These are phyloP conservation scores for Acanthochlamys bracteata DNA, from an alignment of 106 monocot genomes.

Conservation along the genomic window DNA sequence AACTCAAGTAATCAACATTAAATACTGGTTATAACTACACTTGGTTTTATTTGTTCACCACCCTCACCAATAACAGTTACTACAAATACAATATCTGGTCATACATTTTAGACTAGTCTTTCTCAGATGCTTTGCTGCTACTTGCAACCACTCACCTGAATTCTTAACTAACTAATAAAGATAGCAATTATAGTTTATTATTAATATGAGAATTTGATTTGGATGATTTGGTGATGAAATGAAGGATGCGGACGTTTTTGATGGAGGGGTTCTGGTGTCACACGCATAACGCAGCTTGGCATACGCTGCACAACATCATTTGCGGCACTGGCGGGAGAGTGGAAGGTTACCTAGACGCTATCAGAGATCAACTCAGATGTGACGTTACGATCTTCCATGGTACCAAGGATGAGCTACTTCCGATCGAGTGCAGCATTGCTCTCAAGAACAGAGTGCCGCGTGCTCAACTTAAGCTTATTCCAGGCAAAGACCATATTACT, in stretches of 20 bases:
- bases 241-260: conserved; percentile 53
- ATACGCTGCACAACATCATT: conserved; percentile 78
- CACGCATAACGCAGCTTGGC: conserved; percentile 69
- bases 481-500: conserved; percentile 53
- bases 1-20: no score
- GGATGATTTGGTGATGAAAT: not conserved
- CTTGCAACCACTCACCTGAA: no score
- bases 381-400: conserved; percentile 64
- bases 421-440: conserved; percentile 56
- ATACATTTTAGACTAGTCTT: no score
- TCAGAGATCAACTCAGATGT: conserved; percentile 43
- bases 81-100: no score
- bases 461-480: conserved; percentile 48
- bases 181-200: not conserved
- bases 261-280: conserved; percentile 72
- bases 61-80: no score
- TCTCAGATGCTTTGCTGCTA: no score
- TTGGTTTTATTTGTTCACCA: no score
- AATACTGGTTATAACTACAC: no score
- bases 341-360: conserved; percentile 45
- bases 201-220: not conserved
- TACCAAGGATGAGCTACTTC: conserved; percentile 50
- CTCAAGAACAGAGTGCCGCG: conserved; percentile 41
- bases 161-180: not conserved
- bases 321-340: conserved; percentile 61